These are phyloP conservation scores for Nakazawaea holstii DNA, from an alignment of 805 yeast species.

Conservation along the genomic window DNA sequence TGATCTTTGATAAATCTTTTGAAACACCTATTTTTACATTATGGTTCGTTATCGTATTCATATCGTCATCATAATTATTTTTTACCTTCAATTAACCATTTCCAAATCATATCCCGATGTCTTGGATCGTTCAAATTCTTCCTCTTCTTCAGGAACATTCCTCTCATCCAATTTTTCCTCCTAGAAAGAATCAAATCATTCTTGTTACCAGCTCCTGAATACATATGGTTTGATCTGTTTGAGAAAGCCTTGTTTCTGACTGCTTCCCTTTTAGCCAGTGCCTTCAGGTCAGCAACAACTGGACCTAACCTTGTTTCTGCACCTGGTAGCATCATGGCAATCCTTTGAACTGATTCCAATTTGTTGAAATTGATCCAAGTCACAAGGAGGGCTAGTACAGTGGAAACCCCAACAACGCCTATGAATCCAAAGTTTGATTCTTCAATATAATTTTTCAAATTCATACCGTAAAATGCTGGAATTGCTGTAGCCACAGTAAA, in stretches of 20 bases:
- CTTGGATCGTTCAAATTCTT: slow-evolving; percentile 20
- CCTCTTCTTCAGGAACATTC: slow-evolving; percentile 11
- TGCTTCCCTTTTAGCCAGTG: slow-evolving; percentile 18
- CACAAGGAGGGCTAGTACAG: slow-evolving; percentile 27
- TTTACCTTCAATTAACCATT: slow-evolving; percentile 47
- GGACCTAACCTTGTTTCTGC: neutral
- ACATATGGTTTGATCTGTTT: slow-evolving; percentile 4
- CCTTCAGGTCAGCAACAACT: neutral
- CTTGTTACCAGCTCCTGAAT: neutral
- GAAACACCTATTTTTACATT: too few species aligned
- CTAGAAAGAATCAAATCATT: slow-evolving; percentile 10
- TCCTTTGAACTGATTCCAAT: slow-evolving; percentile 54
- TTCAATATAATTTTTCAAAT: slow-evolving; percentile 71
- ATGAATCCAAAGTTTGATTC: slow-evolving; percentile 62
- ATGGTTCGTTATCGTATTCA: slow-evolving; percentile 1
- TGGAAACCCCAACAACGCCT: slow-evolving; percentile 36
- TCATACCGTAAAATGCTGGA: slow-evolving; percentile 91
- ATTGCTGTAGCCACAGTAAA: slow-evolving; percentile 78
- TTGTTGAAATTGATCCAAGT: slow-evolving; percentile 53
- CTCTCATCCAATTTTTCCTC: slow-evolving; percentile 19
- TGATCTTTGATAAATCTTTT: too few species aligned
- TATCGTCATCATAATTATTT: slow-evolving; percentile 3
- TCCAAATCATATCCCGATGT: slow-evolving; percentile 46
- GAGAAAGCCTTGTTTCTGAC: slow-evolving; percentile 14
- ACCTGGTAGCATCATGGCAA: slow-evolving; percentile 51